phyloP scores from a whole-genome alignment of 176 grass and related monocot species.

The Oryza rufipogon region DNA sequence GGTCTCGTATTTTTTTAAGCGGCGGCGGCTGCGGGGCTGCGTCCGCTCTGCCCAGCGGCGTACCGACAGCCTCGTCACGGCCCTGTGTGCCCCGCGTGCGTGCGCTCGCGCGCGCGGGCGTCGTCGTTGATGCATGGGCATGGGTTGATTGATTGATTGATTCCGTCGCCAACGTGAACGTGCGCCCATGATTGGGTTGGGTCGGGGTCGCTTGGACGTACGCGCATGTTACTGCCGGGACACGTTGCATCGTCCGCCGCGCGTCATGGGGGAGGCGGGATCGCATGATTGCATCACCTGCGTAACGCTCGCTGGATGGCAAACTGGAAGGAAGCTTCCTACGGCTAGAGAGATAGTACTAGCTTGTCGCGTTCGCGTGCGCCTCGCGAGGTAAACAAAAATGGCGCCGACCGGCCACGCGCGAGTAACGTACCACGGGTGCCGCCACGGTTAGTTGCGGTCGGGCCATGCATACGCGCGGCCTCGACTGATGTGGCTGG shows the following conservation, averaged over 20 bases:
- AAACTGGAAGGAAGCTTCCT: neutral
- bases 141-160: neutral
- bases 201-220: neutral
- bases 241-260: neutral
- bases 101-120: too few species aligned
- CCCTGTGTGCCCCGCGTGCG: neutral
- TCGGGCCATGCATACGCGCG: neutral
- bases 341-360: neutral
- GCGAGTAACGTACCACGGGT: too few species aligned
- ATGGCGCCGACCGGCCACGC: neutral
- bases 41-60: neutral
- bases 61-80: slow-evolving; percentile 34
- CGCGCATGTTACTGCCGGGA: neutral
- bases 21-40: neutral
- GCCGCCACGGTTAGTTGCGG: neutral
- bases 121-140: neutral
- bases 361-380: neutral
- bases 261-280: too few species aligned
- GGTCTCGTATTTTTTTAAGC: neutral
- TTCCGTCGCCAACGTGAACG: slow-evolving; percentile 24
- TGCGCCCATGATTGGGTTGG: slow-evolving; percentile 23
- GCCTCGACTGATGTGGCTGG: neutral
- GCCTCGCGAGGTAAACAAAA: neutral
- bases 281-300: neutral
- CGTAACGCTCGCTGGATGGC: too few species aligned